Conservation (phyloP, 208 protist genomes). For the Trypanosoma congolense region DNA sequence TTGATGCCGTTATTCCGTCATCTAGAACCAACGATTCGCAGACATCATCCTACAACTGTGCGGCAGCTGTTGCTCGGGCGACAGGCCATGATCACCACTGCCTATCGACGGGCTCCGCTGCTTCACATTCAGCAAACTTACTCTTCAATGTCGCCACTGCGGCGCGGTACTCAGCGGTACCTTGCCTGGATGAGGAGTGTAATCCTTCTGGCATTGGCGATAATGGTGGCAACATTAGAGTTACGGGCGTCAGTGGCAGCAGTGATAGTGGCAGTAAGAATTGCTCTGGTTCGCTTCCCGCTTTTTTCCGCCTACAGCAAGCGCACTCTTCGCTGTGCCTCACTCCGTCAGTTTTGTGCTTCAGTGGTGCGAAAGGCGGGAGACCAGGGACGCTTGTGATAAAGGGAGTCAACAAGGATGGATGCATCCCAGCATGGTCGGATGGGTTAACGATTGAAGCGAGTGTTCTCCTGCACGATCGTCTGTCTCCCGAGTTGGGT, state of each 20-base stretch:
- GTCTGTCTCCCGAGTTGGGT: constrained; percentile 43
- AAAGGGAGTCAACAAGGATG: constrained; percentile 6
- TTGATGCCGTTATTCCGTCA: constrained; percentile 12
- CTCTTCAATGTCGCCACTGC: constrained; percentile 3
- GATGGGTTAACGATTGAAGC: constrained; percentile 51
- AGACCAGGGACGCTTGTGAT: constrained; percentile 14
- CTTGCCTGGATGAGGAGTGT: neutral
- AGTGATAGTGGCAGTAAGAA: neutral
- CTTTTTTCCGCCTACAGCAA: constrained; percentile 10
- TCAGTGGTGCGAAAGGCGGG: constrained; percentile 9
- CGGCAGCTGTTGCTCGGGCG: neutral
- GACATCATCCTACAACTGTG: neutral
- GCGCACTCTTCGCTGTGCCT: constrained; percentile 19
- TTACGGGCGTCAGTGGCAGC: neutral
- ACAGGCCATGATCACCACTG: constrained; percentile 9
- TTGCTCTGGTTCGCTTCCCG: constrained; percentile 4
- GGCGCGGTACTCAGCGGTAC: constrained; percentile 1
- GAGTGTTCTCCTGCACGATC: constrained; percentile 42
- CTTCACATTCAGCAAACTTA: neutral
- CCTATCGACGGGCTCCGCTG: neutral
- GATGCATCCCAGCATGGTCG: constrained; percentile 34
- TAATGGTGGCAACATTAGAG: constrained; percentile 5
- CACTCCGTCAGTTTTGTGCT: constrained; percentile 22
- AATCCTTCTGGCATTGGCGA: constrained; percentile 2
- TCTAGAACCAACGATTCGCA: neutral